Conservation (phyloP, 2,329 filamentous ascomycete species). For the Talaromyces islandicus region DNA sequence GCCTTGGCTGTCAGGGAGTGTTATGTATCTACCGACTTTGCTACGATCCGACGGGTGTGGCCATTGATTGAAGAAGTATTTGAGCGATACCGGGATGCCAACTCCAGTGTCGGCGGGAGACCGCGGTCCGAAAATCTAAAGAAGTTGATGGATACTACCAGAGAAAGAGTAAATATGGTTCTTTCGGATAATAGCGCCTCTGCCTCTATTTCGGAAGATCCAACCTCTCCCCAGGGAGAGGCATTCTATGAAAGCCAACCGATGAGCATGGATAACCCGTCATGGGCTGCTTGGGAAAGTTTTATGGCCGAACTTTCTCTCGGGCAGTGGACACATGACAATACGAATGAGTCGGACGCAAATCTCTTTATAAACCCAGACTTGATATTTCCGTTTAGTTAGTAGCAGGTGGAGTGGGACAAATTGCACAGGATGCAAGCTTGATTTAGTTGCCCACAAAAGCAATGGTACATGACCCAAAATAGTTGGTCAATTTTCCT, state of each 20-base stretch:
- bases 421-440: not conserved
- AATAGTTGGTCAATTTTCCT: too few species aligned
- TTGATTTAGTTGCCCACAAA: too few species aligned
- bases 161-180: not conserved
- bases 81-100: not conserved
- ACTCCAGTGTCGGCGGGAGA: not conserved
- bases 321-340: not conserved
- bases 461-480: too few species aligned
- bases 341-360: not conserved
- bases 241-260: not conserved
- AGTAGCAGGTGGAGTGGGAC: not conserved
- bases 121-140: not conserved
- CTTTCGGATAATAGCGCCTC: not conserved
- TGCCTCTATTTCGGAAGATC: not conserved
- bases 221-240: not conserved
- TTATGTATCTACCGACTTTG: conserved; percentile 17
- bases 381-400: not conserved
- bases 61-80: conserved; percentile 19
- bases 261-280: not conserved
- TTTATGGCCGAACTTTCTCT: conserved; percentile 2
- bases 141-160: not conserved
- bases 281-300: conserved; percentile 4
- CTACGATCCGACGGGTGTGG: conserved; percentile 18
- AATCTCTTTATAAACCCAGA: not conserved
- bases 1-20: conserved; percentile 24